These are phyloP conservation scores for Lentinula sp. DNA, from an alignment of 768 basidiomycete species.

Conservation along the genomic window DNA sequence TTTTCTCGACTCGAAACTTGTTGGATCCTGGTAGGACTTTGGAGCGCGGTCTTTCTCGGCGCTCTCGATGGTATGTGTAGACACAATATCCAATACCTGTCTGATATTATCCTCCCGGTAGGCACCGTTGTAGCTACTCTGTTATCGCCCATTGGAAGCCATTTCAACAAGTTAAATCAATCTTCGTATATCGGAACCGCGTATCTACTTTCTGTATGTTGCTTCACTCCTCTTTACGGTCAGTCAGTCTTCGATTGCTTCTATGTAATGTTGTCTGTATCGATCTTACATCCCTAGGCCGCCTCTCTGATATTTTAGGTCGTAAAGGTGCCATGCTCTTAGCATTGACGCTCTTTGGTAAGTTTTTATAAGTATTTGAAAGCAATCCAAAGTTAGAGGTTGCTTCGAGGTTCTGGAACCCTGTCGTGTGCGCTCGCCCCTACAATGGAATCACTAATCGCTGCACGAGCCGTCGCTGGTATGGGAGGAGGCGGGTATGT, in stretches of 20 bases:
- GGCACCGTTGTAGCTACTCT: conserved; percentile 87
- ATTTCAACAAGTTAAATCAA: conserved; percentile 74
- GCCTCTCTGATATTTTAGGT: conserved; percentile 79
- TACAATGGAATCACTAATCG: conserved; percentile 78
- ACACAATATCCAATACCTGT: background rate
- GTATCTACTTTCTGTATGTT: conserved; percentile 83
- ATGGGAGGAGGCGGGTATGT: conserved; percentile 90
- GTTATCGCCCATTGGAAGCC: conserved; percentile 77
- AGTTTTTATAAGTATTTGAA: conserved; percentile 11
- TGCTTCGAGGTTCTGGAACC: conserved; percentile 67
- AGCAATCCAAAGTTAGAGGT: background rate
- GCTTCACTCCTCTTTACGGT: conserved; percentile 89
- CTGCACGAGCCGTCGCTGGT: conserved; percentile 79
- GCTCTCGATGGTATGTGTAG: conserved; percentile 68
- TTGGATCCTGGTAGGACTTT: conserved; percentile 74
- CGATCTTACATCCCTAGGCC: conserved; percentile 42
- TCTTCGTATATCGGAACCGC: conserved; percentile 86
- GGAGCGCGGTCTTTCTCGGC: conserved; percentile 80
- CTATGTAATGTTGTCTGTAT: conserved; percentile 1
- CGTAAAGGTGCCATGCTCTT: conserved; percentile 84
- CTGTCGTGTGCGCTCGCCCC: conserved; percentile 82
- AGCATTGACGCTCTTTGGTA: conserved; percentile 80
- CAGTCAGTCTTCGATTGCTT: conserved; percentile 14
- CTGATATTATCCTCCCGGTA: conserved; percentile 17
- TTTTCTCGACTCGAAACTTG: conserved; percentile 48